Conservation (phyloP, 306 rosid species). For the Prunus mongolica region DNA sequence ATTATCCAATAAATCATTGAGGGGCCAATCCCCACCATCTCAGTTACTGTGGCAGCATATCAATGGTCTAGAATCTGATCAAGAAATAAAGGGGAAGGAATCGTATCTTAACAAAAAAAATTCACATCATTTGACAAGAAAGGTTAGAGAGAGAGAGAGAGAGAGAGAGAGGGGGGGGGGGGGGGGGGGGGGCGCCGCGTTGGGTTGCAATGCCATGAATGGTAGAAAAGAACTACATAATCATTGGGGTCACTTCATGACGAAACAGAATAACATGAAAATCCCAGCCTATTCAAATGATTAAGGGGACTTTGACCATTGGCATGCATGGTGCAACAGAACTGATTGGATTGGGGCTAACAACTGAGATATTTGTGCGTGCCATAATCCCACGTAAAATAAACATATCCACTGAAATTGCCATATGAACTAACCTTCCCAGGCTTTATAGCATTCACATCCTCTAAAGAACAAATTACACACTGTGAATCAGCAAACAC, state of each 20-base stretch:
- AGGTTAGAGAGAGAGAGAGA: no score
- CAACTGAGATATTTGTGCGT: not conserved
- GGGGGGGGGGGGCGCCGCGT: no score
- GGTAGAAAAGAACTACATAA: not conserved
- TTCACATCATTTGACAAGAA: not conserved
- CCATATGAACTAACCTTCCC: slow-evolving; percentile 68
- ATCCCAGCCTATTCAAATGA: not conserved
- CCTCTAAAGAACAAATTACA: slow-evolving; percentile 89
- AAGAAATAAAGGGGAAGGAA: not conserved
- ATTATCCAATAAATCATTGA: not conserved
- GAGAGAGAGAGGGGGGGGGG: no score
- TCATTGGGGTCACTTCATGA: not conserved
- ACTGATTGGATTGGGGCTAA: no score
- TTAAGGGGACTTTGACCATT: no score
- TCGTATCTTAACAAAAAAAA: not conserved
- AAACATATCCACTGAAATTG: not conserved
- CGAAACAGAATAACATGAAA: not conserved
- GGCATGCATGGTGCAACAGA: no score
- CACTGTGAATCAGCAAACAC: slow-evolving; percentile 58
- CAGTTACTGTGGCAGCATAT: not conserved
- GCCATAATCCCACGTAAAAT: not conserved
- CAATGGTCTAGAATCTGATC: not conserved
- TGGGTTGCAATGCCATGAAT: slow-evolving; percentile 4
- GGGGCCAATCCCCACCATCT: not conserved
- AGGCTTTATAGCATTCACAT: slow-evolving; percentile 62